These are phyloP conservation scores for Ustilago hordei DNA, from an alignment of 1,284 basidiomycete genomes.

Conservation along the genomic window DNA sequence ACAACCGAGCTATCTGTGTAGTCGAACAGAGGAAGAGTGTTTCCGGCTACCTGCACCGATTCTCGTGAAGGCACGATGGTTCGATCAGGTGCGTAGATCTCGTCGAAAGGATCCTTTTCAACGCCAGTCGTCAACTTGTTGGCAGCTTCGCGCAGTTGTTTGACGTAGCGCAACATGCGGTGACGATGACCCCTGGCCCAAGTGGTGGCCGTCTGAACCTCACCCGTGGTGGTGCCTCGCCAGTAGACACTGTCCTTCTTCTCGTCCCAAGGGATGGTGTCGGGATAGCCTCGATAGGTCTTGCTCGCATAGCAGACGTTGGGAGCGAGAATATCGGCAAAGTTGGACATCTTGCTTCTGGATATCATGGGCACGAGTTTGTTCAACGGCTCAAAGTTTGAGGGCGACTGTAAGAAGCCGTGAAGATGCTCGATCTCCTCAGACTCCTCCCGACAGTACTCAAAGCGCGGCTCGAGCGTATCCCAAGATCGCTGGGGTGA, in stretches of 20 bases:
- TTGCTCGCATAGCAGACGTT: constrained; percentile 32
- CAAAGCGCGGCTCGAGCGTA: constrained; percentile 22
- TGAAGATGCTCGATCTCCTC: constrained; percentile 19
- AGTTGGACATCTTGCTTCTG: constrained; percentile 38
- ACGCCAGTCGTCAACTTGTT: constrained; percentile 21
- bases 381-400: constrained; percentile 25
- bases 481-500: constrained; percentile 16
- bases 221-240: constrained; percentile 33
- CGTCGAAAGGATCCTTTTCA: constrained; percentile 31
- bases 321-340: constrained; percentile 39
- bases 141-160: constrained; percentile 43
- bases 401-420: constrained; percentile 35
- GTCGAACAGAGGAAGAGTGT: constrained; percentile 38
- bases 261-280: constrained; percentile 21
- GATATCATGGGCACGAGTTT: constrained; percentile 37
- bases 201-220: constrained; percentile 12
- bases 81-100: constrained; percentile 8
- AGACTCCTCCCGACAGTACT: constrained; percentile 27
- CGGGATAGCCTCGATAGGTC: constrained; percentile 21
- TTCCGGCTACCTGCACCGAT: constrained; percentile 30
- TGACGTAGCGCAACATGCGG: constrained; percentile 37
- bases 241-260: constrained; percentile 37
- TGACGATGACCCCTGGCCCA: constrained; percentile 46
- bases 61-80: constrained; percentile 25
- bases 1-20: constrained; percentile 19